Conservation (phyloP, 768 basidiomycete species). For the Suillus tomentosus region DNA sequence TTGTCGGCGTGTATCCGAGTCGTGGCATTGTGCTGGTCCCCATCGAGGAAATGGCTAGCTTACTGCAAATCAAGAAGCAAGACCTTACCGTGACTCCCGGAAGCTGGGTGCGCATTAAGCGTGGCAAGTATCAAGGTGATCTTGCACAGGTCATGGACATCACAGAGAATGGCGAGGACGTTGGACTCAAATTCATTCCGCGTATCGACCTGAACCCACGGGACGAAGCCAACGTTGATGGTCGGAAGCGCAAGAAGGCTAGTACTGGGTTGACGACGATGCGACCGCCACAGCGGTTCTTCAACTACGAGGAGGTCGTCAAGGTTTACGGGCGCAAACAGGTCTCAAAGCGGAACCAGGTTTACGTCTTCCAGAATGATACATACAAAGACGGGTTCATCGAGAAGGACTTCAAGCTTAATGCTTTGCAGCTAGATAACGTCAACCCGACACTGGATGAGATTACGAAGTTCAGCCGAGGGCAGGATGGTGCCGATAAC, state of each 20-base stretch:
- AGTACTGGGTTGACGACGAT: conserved; percentile 50
- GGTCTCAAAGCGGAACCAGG: conserved; percentile 72
- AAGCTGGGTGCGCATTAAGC: conserved; percentile 93
- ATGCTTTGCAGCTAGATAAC: conserved; percentile 77
- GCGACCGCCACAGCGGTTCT: conserved; percentile 89
- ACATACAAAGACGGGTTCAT: conserved; percentile 94
- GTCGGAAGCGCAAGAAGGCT: conserved; percentile 79
- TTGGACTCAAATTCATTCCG: conserved; percentile 93
- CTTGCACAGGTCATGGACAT: conserved; percentile 94
- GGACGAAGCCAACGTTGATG: conserved; percentile 68
- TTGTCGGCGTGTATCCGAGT: conserved; percentile 89
- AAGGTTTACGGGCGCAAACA: conserved; percentile 82
- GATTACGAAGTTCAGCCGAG: conserved; percentile 85
- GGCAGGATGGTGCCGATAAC: conserved; percentile 67
- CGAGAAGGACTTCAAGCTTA: conserved; percentile 92
- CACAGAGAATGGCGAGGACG: conserved; percentile 90
- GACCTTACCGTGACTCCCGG: conserved; percentile 81
- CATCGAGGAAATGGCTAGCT: conserved; percentile 96
- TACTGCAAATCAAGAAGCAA: conserved; percentile 95
- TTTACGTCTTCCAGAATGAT: conserved; percentile 89
- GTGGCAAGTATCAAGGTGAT: conserved; percentile 93
- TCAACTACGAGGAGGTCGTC: conserved; percentile 90
- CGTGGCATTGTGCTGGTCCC: conserved; percentile 86
- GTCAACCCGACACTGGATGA: conserved; percentile 96
- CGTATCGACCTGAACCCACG: conserved; percentile 94